Base-by-base conservation (phyloP, 805 yeast genomes). In the Pichia nanzhaoensis region DNA sequence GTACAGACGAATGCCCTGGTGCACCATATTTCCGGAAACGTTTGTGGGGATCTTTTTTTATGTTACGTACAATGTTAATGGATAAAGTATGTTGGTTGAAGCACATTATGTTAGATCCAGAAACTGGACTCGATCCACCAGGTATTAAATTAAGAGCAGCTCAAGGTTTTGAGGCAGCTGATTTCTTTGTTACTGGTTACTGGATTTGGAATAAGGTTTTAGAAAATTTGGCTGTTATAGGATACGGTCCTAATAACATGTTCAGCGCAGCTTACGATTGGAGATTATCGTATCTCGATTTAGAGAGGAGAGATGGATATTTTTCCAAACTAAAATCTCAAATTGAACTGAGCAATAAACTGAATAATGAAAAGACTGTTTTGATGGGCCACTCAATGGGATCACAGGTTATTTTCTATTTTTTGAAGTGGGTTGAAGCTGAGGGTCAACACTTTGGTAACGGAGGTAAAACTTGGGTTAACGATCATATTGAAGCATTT, bases 131-230 rank as follows among this genome's bases (percentile, higher is more conserved):
- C 21, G 99, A 93, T 61, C 99, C 99, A 0, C 83, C 84, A 1
- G 76, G 84, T 43, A 75, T 86, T 54, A 83, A 73, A 54, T 60
- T 93, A 21, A 70, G 99, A 46, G 95, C 98, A 0, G 91, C 96
- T 0, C 95, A 86, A 61, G 99, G 99, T 0, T 86, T 93, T 61
- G 97, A 90, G 56, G 93, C 96, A 1, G 93, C 96, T 0, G 99
- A 93, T 65, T 93, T 88, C 64, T 93, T 93, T 58, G 80, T 93
- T 64, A 86, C 97, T 3, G 99, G 99, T 0, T 93, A 93, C 63
- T 93, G 99, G 99, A 87, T 93, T 56, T 93, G 99, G 99, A 88
- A 87, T 61, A 93, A 93, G 61, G 78, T 93, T 42, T 70, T 93
- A n/a, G 96, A 91, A 63, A 93, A 93, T 57, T 68, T 93, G 52